Evolutionary conservation across 176 grass and related monocot species (phyloP).

Genomic region (Raddia guianensis): DNA sequence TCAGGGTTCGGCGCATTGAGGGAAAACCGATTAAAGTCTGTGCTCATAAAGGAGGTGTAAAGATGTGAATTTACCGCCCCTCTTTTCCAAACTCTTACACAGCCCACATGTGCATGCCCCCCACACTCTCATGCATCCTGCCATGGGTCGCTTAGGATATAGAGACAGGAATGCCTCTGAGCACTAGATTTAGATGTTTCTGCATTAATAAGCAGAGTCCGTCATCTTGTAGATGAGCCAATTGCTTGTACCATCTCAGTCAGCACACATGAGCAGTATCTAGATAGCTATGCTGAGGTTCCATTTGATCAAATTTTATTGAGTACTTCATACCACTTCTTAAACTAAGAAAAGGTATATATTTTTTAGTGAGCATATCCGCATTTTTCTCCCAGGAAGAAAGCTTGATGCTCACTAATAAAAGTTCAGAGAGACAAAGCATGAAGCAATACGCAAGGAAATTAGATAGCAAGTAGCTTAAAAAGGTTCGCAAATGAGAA

Average conservation of each 20-base stretch:
- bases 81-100: constrained; percentile 35
- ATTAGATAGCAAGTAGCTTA: not conserved
- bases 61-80: constrained; percentile 52
- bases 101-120: constrained; percentile 43
- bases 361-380: not conserved
- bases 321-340: not conserved
- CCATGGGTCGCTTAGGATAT: not conserved
- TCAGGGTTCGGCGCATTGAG: constrained; percentile 59
- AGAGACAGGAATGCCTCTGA: constrained; percentile 34
- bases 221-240: constrained; percentile 32
- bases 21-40: constrained; percentile 60
- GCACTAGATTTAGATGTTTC: constrained; percentile 52
- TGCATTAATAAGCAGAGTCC: constrained; percentile 30
- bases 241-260: constrained; percentile 9
- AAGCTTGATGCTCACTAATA: not conserved
- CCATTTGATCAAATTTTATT: not conserved
- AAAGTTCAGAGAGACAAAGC: constrained; percentile 3
- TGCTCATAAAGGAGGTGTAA: constrained; percentile 55
- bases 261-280: not conserved
- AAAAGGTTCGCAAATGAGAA: not conserved
- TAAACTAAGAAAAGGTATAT: not conserved
- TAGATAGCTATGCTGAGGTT: not conserved
- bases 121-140: not conserved
- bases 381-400: not conserved
- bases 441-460: not conserved